Base-by-base conservation (phyloP, 1,284 basidiomycete species). In the Gymnopus androsaceus region DNA sequence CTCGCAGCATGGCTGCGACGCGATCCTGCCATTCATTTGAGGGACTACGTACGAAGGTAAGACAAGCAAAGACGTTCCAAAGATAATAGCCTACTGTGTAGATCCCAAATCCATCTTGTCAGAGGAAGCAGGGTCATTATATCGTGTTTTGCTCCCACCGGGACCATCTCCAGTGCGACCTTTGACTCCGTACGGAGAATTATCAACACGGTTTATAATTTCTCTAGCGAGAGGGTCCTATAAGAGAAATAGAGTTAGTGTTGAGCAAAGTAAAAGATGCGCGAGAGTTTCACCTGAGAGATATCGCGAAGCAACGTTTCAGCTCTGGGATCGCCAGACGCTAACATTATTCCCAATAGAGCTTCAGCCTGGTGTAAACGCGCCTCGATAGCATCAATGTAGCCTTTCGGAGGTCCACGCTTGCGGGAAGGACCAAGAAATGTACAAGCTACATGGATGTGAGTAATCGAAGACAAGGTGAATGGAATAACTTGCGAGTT, bases 381-480 rank as follows among this genome's bases (percentile, higher is more conserved):
- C 11, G 89, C 89, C 69, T 94, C 92, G 64, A 94, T 92, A 25
- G 91, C 91, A 67, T 94, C 90, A 67, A 94, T 94, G 75, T 94
- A 94, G 2, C 92, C 92, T 66, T 92, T 92, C 12, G 91, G 91
- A 7, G 91, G 91, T 1, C 89, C 88, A 60, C 89, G 84, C 68
- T 93, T 93, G 60, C 88, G 81, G 9, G 86, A 90, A 3, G 89
- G 88, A 1, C 90, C 91, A 38, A 92, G 77, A 69, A 90, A 94
- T 0, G 90, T 94, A 66, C 91, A 94, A 44, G 83, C 87, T 81
- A 67, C 8, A 51, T 28, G 47, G 50, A 51, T 46, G 34, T 54
- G 23, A 41, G 31, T 25, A 19, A 41, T 17, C 25, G 28, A 45
- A 25, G 19, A 12, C 15, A 47, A 48, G 28, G 14, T 2, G 14